Percentiles rank a stretch among this genome's conserved stretches.
phyloP scores from a whole-genome alignment of 2,329 filamentous ascomycete genomes.

The Exophiala spinifera region DNA sequence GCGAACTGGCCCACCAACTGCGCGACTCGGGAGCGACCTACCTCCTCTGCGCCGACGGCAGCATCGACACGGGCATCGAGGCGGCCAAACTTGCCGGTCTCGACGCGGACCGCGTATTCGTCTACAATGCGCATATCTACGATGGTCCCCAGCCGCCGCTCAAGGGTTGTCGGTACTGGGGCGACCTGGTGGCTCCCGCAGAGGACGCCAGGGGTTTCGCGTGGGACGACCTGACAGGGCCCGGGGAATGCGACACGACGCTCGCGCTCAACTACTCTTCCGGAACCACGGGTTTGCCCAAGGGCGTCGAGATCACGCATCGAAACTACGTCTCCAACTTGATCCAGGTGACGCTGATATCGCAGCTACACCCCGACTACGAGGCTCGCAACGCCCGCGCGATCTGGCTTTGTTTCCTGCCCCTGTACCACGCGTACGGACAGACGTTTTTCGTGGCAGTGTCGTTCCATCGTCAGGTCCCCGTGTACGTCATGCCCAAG shows the following conservation, averaged over 20 bases:
- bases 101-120: slow-evolving; percentile 23
- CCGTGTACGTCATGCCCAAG: slow-evolving; percentile 73
- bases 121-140: slow-evolving; percentile 25
- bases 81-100: slow-evolving; percentile 25
- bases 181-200: slow-evolving; percentile 19
- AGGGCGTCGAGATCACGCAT: slow-evolving; percentile 81
- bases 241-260: slow-evolving; percentile 43
- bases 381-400: slow-evolving; percentile 42
- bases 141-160: slow-evolving; percentile 14
- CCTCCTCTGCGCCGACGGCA: slow-evolving; percentile 51
- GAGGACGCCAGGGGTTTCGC: slow-evolving; percentile 25
- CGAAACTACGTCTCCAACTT: slow-evolving; percentile 69
- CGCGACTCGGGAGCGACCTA: slow-evolving; percentile 64
- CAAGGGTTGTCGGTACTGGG: slow-evolving; percentile 25
- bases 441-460: slow-evolving; percentile 69
- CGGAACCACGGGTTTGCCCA: slow-evolving; percentile 75
- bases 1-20: slow-evolving; percentile 71
- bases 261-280: slow-evolving; percentile 72
- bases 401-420: slow-evolving; percentile 64
- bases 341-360: slow-evolving; percentile 19
- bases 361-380: slow-evolving; percentile 48
- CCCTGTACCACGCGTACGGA: slow-evolving; percentile 71
- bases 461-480: slow-evolving; percentile 54
- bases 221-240: slow-evolving; percentile 34
- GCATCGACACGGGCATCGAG: slow-evolving; percentile 25